Conservation (phyloP, 305 asterid genomes). For the Solanum hybrid region DNA sequence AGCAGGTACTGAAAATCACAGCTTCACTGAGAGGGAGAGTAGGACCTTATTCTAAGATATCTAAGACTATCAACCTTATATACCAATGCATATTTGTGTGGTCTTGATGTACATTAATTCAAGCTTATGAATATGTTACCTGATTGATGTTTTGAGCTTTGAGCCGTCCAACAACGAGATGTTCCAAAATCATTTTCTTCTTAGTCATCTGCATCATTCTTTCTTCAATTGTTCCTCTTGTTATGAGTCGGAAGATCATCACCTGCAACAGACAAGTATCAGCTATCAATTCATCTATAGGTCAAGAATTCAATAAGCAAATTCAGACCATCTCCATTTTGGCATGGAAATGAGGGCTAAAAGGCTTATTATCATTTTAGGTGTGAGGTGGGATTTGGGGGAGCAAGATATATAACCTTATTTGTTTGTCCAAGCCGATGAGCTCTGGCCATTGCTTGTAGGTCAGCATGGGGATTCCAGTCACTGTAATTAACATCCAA, state of each 20-base stretch:
- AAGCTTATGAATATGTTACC: conserved; percentile 29
- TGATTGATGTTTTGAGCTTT: conserved; percentile 87
- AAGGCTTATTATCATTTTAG: neutral
- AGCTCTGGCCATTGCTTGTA: conserved; percentile 99
- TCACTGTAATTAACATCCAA: conserved; percentile 51
- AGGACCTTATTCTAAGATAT: neutral
- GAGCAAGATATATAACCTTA: conserved; percentile 45
- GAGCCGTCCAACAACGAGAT: conserved; percentile 89
- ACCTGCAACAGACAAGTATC: conserved; percentile 38
- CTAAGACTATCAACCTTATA: neutral
- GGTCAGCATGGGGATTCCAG: conserved; percentile 99
- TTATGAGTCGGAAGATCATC: conserved; percentile 76
- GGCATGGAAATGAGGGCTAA: neutral
- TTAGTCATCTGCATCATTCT: conserved; percentile 98
- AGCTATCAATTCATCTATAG: neutral
- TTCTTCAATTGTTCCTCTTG: conserved; percentile 93
- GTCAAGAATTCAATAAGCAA: conserved; percentile 10
- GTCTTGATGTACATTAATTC: neutral
- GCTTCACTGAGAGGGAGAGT: neutral
- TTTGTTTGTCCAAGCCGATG: conserved; percentile 98
- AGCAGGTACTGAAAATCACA: neutral
- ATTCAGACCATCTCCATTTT: conserved; percentile 3
- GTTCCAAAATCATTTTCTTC: conserved; percentile 97
- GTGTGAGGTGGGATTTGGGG: conserved; percentile 1
- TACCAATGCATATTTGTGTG: neutral